Conservation (phyloP, 192 early-diverging fungal genomes). For the Polychytrium aggregatum region DNA sequence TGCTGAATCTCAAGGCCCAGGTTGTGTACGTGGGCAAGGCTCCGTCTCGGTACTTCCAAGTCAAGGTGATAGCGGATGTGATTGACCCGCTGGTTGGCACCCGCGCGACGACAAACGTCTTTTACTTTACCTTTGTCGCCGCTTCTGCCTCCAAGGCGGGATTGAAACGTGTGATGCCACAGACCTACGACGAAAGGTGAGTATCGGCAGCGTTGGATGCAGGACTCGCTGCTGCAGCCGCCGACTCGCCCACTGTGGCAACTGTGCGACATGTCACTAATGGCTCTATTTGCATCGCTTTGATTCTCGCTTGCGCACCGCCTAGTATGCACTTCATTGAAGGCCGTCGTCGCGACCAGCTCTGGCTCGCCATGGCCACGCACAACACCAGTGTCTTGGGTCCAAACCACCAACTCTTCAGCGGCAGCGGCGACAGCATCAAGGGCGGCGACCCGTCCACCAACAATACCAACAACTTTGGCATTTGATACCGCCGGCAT, state of each 20-base stretch:
- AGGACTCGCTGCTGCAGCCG: not conserved
- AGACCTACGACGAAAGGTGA: conserved; percentile 63
- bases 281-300: not conserved
- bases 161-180: conserved; percentile 58
- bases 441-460: too few relatives aligned
- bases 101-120: conserved; percentile 69
- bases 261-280: not conserved
- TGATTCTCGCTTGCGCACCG: too few relatives aligned
- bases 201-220: not conserved
- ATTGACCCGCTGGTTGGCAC: conserved; percentile 49
- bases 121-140: conserved; percentile 70
- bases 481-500: too few relatives aligned
- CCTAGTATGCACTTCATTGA: conserved; percentile 63
- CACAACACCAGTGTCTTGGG: too few relatives aligned
- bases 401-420: too few relatives aligned
- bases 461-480: too few relatives aligned
- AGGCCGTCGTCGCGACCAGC: conserved; percentile 42
- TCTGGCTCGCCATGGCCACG: too few relatives aligned
- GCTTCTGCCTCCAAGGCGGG: conserved; percentile 1
- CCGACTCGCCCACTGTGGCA: not conserved
- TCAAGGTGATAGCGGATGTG: conserved; percentile 64
- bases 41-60: conserved; percentile 41
- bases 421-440: too few relatives aligned
- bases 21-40: conserved; percentile 60
- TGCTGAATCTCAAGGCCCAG: conserved; percentile 63